These are phyloP conservation scores for Patellifolia procumbens DNA, from an alignment of 179 eudicot species.

Conservation along the genomic window DNA sequence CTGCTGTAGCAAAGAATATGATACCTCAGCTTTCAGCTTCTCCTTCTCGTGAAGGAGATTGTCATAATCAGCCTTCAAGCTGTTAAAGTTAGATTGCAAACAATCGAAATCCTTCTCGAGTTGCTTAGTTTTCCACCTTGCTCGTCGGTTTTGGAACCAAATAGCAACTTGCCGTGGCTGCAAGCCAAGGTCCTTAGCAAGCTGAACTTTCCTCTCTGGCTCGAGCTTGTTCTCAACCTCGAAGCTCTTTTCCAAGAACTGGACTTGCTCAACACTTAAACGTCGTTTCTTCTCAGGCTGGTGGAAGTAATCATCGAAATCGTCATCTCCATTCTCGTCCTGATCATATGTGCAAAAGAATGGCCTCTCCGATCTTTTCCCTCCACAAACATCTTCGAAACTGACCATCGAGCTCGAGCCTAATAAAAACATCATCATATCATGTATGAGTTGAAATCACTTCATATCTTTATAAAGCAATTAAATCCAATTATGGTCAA, in stretches of 20 bases:
- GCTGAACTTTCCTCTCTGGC: conserved; percentile 71
- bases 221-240: conserved; percentile 76
- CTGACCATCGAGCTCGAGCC: conserved; percentile 81
- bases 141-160: conserved; percentile 87
- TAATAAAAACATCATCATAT: conserved; percentile 26
- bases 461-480: neutral
- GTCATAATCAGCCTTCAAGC: conserved; percentile 62
- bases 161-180: conserved; percentile 86
- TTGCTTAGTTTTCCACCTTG: conserved; percentile 81
- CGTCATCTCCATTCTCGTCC: conserved; percentile 62
- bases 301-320: conserved; percentile 60
- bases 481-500: neutral
- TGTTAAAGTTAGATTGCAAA: conserved; percentile 51
- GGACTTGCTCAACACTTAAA: conserved; percentile 63
- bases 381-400: conserved; percentile 57
- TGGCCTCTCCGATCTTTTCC: conserved; percentile 49
- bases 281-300: conserved; percentile 86
- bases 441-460: neutral
- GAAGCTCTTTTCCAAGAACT: conserved; percentile 68
- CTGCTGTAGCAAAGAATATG: neutral
- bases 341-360: conserved; percentile 56
- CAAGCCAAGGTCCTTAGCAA: conserved; percentile 79
- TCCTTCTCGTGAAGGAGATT: conserved; percentile 65
- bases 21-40: conserved; percentile 62
- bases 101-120: conserved; percentile 66